A percentile compares a stretch with the other conserved stretches of the same genome.
phyloP scores from a whole-genome alignment of 2,329 filamentous ascomycete species.

The Cylindrodendrum hubeiense region DNA sequence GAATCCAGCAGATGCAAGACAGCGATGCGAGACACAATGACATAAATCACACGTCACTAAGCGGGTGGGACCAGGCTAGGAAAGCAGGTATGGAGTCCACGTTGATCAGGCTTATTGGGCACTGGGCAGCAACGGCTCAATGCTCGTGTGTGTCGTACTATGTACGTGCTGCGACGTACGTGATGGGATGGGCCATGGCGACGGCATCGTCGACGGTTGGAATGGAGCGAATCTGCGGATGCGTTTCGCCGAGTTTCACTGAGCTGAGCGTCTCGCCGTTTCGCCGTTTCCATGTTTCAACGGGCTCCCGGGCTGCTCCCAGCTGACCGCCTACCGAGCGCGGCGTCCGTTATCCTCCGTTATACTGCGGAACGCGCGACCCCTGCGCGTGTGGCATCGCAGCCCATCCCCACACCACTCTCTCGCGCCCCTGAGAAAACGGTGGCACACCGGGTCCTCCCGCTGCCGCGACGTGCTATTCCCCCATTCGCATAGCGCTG shows the following conservation, averaged over 20 bases:
- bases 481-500: slow-evolving; percentile 9
- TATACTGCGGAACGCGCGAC: too few species aligned
- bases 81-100: background rate
- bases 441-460: background rate
- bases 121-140: background rate
- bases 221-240: too few species aligned
- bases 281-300: too few species aligned
- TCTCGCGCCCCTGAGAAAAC: background rate
- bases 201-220: background rate
- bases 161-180: background rate
- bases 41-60: background rate
- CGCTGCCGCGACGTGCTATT: slow-evolving; percentile 3
- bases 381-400: background rate
- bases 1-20: background rate
- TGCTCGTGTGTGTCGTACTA: background rate
- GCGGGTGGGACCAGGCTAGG: background rate
- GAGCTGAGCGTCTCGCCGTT: too few species aligned
- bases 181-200: background rate
- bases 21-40: background rate
- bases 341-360: too few species aligned
- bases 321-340: too few species aligned
- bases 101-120: background rate
- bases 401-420: background rate
- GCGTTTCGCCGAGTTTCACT: too few species aligned
- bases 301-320: too few species aligned